Evolutionary conservation across 2,329 filamentous ascomycete genomes (phyloP), one percentile per base, ranked within the genome.

Genomic region (Colletotrichum costaricense): DNA sequence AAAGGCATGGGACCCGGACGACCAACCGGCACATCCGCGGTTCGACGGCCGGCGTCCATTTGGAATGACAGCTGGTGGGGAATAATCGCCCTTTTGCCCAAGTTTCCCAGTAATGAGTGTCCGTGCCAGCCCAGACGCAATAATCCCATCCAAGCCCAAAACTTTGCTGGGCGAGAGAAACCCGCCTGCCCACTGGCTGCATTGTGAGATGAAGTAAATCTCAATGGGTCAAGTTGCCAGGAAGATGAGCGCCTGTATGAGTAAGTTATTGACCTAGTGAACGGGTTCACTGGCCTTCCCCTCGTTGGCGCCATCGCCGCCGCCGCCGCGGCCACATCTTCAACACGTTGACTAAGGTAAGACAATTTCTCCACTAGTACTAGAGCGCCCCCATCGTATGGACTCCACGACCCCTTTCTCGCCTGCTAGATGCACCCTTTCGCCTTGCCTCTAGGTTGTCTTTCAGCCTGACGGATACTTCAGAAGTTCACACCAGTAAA

Each of bases 1-100:
- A 33, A 54, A 54, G 38, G 52, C 33, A 14, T 42, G 30, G 49
- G 52, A 49, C 38, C 52, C 33, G 57, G 46, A 26, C 42, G n/a
- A 64, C 58, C 71, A 73, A 71, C 71, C 71, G 71, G 71, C 71
- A 73, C 67, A 73, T 73, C 71, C 71, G 67, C 71, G 71, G 67
- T 65, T 62, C 70, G 56, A 59, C 63, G 52, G 11, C 33, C 24
- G 24, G 49, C 24, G 60, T 54, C 60, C 62, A 73, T 73, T 73
- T 60, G 71, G 67, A 71, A 70, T 73, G 67, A 73, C 67, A 73
- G 67, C 71, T n/a, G 22, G 70, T 70, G 66, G 60, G 26, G 42
- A 35, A 7, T 42, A 19, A 42, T 42, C 14, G 38, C 38, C 38
- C 38, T 42, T 42, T 16, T 42, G 38, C 38, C 14, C 38, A 42